phyloP scores from a whole-genome alignment of 495 filamentous ascomycete genomes.

The Tuber brumale region DNA sequence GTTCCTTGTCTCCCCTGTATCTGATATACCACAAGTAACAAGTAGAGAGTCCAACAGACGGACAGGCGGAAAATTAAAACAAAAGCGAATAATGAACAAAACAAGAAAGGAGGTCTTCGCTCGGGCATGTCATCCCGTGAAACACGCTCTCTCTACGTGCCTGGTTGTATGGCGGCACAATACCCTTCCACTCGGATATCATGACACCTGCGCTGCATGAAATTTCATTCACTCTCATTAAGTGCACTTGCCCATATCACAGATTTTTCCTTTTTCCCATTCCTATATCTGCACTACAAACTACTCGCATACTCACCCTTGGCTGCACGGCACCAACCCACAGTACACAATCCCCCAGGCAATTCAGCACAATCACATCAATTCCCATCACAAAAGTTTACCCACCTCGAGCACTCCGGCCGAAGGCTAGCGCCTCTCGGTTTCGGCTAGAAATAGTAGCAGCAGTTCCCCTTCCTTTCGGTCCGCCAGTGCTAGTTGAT shows the following conservation, averaged over 20 bases:
- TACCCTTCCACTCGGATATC: not conserved
- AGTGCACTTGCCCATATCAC: not conserved
- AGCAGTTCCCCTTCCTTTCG: not conserved
- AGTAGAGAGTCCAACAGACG: not conserved
- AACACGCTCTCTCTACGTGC: not conserved
- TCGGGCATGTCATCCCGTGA: not conserved
- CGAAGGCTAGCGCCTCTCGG: not conserved
- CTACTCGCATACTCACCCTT: not conserved
- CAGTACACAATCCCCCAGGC: not conserved
- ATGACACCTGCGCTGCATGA: not conserved
- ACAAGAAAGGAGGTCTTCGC: not conserved
- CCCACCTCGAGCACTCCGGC: not conserved
- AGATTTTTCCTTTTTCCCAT: not conserved
- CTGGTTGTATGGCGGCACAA: not conserved
- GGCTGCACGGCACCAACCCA: not conserved
- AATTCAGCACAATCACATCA: not conserved
- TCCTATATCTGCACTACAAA: not conserved
- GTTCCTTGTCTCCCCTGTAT: not conserved
- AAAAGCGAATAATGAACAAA: not conserved
- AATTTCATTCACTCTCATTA: not conserved
- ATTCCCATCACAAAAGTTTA: not conserved
- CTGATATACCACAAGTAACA: not conserved
- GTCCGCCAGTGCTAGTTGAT: not conserved
- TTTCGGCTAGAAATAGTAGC: not conserved
- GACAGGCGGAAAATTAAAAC: not conserved